Evolutionary conservation across 2,329 filamentous ascomycete genomes (phyloP).

Genomic region (Cryphonectria naterciae): DNA sequence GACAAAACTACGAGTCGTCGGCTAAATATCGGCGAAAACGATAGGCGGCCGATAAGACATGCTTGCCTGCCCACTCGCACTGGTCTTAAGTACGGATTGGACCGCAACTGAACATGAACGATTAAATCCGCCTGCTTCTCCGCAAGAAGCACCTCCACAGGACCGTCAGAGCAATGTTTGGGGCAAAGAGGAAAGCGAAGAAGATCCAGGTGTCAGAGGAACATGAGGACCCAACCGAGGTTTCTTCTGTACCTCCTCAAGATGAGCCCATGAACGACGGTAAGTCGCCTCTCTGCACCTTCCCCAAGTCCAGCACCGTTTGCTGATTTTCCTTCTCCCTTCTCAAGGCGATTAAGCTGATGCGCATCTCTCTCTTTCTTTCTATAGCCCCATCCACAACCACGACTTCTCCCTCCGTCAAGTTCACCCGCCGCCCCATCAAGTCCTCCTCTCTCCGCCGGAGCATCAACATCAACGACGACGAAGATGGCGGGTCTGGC

Average conservation of each 20-base stretch:
- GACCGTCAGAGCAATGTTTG: slow-evolving; percentile 52
- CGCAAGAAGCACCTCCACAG: not conserved
- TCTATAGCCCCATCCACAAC: slow-evolving; percentile 30
- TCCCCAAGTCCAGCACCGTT: slow-evolving; percentile 14
- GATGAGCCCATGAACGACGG: slow-evolving; percentile 41
- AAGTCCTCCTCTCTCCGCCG: slow-evolving; percentile 64
- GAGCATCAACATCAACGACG: slow-evolving; percentile 53
- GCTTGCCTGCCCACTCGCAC: not conserved
- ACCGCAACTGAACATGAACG: not conserved
- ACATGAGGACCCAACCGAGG: slow-evolving; percentile 53
- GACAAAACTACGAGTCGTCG: slow-evolving; percentile 21
- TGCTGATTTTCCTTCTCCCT: slow-evolving; percentile 31
- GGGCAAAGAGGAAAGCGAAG: slow-evolving; percentile 69
- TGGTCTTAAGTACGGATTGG: not conserved
- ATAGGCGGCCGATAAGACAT: slow-evolving; percentile 33
- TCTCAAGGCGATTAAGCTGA: slow-evolving; percentile 35
- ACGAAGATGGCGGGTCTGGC: slow-evolving; percentile 33
- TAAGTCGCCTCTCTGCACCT: slow-evolving; percentile 37
- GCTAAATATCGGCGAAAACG: slow-evolving; percentile 29
- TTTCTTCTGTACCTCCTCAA: slow-evolving; percentile 29
- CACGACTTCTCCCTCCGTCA: slow-evolving; percentile 46
- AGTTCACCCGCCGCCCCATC: slow-evolving; percentile 55
- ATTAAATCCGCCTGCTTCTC: not conserved
- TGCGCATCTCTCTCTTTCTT: slow-evolving; percentile 29
- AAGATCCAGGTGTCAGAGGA: slow-evolving; percentile 75